These are phyloP conservation scores for Sistotremastrum niveocremeum DNA, from an alignment of 768 basidiomycete species.

Conservation along the genomic window DNA sequence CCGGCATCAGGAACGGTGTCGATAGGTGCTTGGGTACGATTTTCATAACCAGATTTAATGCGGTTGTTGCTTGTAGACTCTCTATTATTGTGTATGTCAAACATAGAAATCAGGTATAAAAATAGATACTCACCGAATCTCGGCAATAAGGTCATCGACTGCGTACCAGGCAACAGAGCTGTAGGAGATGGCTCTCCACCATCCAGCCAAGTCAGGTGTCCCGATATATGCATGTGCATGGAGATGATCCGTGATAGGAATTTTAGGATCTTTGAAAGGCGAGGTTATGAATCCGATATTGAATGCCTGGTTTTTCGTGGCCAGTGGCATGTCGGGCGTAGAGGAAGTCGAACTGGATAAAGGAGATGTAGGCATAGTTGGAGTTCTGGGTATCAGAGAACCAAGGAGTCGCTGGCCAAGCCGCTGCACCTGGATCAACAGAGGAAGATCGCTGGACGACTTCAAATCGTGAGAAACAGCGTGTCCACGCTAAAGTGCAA, in stretches of 20 bases:
- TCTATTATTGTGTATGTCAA: conserved; percentile 23
- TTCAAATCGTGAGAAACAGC: conserved; percentile 14
- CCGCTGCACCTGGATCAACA: conserved; percentile 49
- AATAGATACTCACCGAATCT: conserved; percentile 46
- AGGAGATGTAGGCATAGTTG: conserved; percentile 15
- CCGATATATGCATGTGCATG: conserved; percentile 64
- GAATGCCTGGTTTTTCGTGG: conserved; percentile 25
- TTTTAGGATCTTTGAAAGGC: conserved; percentile 64
- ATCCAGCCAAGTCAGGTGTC: conserved; percentile 52
- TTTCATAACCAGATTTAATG: conserved; percentile 59
- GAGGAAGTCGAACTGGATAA: conserved; percentile 12
- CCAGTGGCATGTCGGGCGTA: conserved; percentile 15
- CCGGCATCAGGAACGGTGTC: conserved; percentile 63
- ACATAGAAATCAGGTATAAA: not conserved
- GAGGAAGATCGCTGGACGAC: conserved; percentile 65
- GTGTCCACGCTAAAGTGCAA: conserved; percentile 9
- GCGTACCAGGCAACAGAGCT: conserved; percentile 60
- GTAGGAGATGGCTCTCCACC: conserved; percentile 60
- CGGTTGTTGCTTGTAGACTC: conserved; percentile 76
- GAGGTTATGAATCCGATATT: conserved; percentile 69
- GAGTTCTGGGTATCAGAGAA: conserved; percentile 23
- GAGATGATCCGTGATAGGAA: conserved; percentile 68
- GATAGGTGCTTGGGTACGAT: conserved; percentile 48
- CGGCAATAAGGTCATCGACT: conserved; percentile 67
- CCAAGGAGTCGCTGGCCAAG: conserved; percentile 43